Evolutionary conservation across 2,329 filamentous ascomycete species (phyloP).

Genomic region (Cordyceps pruinosa): DNA sequence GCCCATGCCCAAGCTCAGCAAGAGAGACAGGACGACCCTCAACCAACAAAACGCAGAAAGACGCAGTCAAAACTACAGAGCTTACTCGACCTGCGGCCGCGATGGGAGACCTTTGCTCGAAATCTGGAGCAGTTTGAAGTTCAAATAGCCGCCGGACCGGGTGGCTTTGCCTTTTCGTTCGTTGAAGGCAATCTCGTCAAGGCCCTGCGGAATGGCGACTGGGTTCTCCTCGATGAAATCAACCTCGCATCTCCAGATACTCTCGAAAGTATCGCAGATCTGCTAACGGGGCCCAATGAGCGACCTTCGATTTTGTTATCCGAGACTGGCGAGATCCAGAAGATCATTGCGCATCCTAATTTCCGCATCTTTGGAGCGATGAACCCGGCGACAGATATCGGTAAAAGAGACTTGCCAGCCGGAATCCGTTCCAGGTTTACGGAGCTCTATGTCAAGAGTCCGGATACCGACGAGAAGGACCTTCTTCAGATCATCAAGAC

Average conservation of each 20-base stretch:
- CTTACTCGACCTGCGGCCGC: conserved; percentile 48
- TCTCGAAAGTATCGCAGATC: conserved; percentile 83
- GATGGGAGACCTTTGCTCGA: conserved; percentile 75
- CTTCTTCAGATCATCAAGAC: conserved; percentile 81
- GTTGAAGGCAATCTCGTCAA: conserved; percentile 94
- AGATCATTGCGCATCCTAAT: conserved; percentile 80
- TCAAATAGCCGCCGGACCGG: conserved; percentile 65
- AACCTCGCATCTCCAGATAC: conserved; percentile 94
- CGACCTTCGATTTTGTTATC: conserved; percentile 80
- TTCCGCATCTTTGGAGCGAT: conserved; percentile 98
- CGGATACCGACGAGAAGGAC: conserved; percentile 80
- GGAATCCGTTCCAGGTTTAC: conserved; percentile 90
- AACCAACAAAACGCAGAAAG: conserved; percentile 64
- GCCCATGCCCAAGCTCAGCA: conserved; percentile 34
- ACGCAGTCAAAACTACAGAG: conserved; percentile 61
- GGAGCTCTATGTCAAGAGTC: conserved; percentile 87
- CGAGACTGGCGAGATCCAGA: conserved; percentile 88
- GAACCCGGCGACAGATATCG: conserved; percentile 97
- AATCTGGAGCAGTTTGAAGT: conserved; percentile 73
- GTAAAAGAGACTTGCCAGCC: conserved; percentile 86
- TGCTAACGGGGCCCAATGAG: conserved; percentile 67
- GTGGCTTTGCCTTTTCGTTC: conserved; percentile 87
- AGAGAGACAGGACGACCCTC: conserved; percentile 31
- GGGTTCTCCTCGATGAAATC: conserved; percentile 95
- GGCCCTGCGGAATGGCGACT: conserved; percentile 91